Conservation (phyloP, 1,284 basidiomycete species). For the Tylopilus sp. region DNA sequence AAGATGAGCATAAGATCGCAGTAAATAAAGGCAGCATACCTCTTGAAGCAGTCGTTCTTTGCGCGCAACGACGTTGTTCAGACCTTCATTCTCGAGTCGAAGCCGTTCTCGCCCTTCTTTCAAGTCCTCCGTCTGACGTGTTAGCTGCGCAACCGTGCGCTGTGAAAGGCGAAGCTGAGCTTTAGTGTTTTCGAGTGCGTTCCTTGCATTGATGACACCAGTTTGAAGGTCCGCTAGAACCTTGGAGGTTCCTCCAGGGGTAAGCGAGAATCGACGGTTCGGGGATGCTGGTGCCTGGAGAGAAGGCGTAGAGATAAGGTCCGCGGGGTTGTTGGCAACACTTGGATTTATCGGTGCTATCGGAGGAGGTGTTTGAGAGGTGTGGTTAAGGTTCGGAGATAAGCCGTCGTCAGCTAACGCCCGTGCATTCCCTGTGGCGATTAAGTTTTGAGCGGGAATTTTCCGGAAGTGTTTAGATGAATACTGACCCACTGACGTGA, state of each 20-base stretch:
- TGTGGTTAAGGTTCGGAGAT: slow-evolving; percentile 33
- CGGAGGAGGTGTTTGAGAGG: slow-evolving; percentile 28
- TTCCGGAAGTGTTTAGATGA: slow-evolving; percentile 6
- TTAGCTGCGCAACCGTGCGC: slow-evolving; percentile 71
- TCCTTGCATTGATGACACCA: slow-evolving; percentile 72
- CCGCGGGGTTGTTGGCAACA: slow-evolving; percentile 17
- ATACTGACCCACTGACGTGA: slow-evolving; percentile 69
- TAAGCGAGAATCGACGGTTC: slow-evolving; percentile 54
- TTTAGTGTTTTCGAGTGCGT: slow-evolving; percentile 79
- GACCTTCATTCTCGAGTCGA: slow-evolving; percentile 75
- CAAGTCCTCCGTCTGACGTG: slow-evolving; percentile 78
- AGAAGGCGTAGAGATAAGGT: slow-evolving; percentile 26
- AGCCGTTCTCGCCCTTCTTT: slow-evolving; percentile 78
- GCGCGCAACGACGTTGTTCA: slow-evolving; percentile 79
- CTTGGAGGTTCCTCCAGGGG: slow-evolving; percentile 74
- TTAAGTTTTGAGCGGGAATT: slow-evolving; percentile 21
- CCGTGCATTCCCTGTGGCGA: slow-evolving; percentile 65
- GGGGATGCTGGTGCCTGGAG: slow-evolving; percentile 42
- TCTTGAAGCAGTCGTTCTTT: slow-evolving; percentile 83
- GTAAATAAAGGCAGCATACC: slow-evolving; percentile 38
- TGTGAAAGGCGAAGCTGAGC: slow-evolving; percentile 72
- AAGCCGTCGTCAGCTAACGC: slow-evolving; percentile 69
- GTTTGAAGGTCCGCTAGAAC: slow-evolving; percentile 79
- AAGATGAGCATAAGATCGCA: background rate
- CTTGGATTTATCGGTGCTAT: slow-evolving; percentile 30